Evolutionary conservation across 139 green algal species (phyloP).

Genomic region (Nannochloris sp.): DNA sequence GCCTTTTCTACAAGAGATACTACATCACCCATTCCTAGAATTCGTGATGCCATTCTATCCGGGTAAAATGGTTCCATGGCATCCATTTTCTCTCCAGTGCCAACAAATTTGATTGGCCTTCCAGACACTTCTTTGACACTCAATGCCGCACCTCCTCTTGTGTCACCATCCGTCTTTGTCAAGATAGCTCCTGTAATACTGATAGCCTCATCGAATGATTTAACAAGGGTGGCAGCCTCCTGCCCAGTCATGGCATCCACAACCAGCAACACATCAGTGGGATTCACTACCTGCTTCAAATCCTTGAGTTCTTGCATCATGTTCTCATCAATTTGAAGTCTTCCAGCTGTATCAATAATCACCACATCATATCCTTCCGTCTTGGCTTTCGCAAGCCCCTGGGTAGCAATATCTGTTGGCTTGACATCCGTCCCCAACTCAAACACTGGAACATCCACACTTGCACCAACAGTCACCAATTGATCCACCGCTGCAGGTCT

Average conservation of each 20-base stretch:
- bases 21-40: constrained; percentile 94
- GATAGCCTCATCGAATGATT: constrained; percentile 83
- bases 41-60: constrained; percentile 86
- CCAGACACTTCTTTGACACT: constrained; percentile 85
- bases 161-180: constrained; percentile 98
- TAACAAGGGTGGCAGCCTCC: constrained; percentile 72
- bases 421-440: constrained; percentile 56
- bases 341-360: constrained; percentile 94
- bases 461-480: constrained; percentile 72
- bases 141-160: constrained; percentile 85
- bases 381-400: constrained; percentile 64
- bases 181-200: constrained; percentile 80
- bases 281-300: constrained; percentile 58
- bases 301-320: constrained; percentile 87
- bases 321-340: constrained; percentile 80
- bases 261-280: constrained; percentile 91
- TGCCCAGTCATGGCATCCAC: constrained; percentile 99
- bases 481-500: constrained; percentile 86
- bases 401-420: constrained; percentile 37
- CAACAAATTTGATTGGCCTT: constrained; percentile 98
- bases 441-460: constrained; percentile 85
- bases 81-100: constrained; percentile 92
- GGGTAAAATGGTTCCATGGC: constrained; percentile 96
- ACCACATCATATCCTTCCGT: constrained; percentile 63
- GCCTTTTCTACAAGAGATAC: constrained; percentile 93